Conservation (phyloP, 2,329 filamentous ascomycete species). For the Salinomyces thailandicus region DNA sequence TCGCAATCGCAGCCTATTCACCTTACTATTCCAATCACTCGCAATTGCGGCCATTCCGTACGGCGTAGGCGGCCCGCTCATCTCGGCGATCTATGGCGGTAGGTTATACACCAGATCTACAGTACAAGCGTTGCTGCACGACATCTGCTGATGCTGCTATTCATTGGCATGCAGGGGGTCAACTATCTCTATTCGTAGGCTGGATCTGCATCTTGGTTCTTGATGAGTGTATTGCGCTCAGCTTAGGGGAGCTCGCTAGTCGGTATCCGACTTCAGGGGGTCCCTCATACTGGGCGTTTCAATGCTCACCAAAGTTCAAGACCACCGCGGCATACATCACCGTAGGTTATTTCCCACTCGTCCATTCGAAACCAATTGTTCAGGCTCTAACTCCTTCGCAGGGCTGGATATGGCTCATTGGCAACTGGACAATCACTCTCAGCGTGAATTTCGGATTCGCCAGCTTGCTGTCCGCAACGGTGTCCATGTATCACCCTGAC, state of each 20-base stretch:
- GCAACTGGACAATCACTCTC: constrained; percentile 73
- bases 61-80: constrained; percentile 46
- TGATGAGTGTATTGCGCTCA: constrained; percentile 59
- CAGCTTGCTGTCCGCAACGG: constrained; percentile 41
- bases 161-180: too few relatives aligned
- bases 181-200: constrained; percentile 60
- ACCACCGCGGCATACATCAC: constrained; percentile 50
- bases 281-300: constrained; percentile 68
- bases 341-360: neutral
- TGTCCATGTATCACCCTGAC: constrained; percentile 45
- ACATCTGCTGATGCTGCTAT: neutral
- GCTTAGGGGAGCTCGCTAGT: constrained; percentile 61
- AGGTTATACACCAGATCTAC: too few relatives aligned
- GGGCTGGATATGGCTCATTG: constrained; percentile 67
- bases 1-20: constrained; percentile 50
- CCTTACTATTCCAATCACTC: constrained; percentile 50
- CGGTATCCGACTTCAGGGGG: constrained; percentile 68
- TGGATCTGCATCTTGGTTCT: constrained; percentile 58
- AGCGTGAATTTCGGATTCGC: constrained; percentile 65
- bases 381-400: constrained; percentile 38
- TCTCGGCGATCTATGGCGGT: constrained; percentile 48
- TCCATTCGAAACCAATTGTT: neutral
- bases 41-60: constrained; percentile 52
- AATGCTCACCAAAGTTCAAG: constrained; percentile 44
- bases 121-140: neutral